Base-by-base conservation (phyloP, 345 rosid genomes). In the Anacardium occidentale region DNA sequence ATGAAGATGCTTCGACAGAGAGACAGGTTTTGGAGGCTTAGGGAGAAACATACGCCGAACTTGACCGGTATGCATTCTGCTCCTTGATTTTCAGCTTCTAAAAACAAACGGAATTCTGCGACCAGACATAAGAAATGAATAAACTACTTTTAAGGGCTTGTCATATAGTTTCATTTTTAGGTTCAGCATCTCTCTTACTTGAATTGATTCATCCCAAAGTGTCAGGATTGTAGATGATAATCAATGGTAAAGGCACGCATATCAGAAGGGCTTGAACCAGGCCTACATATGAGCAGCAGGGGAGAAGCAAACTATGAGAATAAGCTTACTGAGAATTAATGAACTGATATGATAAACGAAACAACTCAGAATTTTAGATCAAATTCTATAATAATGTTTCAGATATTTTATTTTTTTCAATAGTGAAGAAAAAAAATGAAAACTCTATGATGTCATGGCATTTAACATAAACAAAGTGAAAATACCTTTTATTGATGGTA, bases 221-320 rank as follows among this genome's bases (percentile, higher is more conserved):
- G 58, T 91, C 86, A 94, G 7, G 81, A 86, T 80, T 82, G 92
- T 77, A 88, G 63, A 84, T 94, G 97, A 72, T 90, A 58, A 62
- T 90, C 97, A n/a, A 94, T 93, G 56, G 89, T 80, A 55, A 79
- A 90, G 73, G 95, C 93, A 0, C 78, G 85, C n/a, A 88, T 89
- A 76, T 91, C 97, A 18, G 97, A 92, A 62, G 98, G 93, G 76
- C 92, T 85, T 24, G 97, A 85, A 72, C 97, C 97, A 20, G 94
- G 97, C 87, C 97, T 94, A 88, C 74, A 76, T 72, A 10, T 22
- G 59, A 65, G 56, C 50, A 72, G 56, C 57, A 37, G 21, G 64
- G 75, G 58, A 68, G 3, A 54, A 71, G 70, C 54, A 53, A 51
- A 61, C 3, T n/a, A 45, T 66, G 5, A 54, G 24, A 73, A 65